These are phyloP conservation scores for Kurtzmaniella fragi DNA, from an alignment of 805 yeast species.

Conservation along the genomic window DNA sequence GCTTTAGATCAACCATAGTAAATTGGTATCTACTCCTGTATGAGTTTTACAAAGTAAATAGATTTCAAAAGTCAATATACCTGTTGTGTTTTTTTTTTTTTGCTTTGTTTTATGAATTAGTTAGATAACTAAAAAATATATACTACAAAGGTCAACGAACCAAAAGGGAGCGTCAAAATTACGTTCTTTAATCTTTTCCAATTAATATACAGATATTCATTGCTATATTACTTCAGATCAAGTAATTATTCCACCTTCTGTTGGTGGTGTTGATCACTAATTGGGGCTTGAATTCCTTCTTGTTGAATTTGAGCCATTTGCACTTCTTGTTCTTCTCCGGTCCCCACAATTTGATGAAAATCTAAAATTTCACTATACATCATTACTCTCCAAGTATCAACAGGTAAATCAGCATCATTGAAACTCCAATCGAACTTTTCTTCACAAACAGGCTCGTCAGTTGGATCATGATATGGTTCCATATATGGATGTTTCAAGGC, in stretches of 20 bases:
- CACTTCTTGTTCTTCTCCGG: constrained; percentile 15
- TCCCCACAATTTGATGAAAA: constrained; percentile 81
- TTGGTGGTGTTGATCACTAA: constrained; percentile 7
- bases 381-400: constrained; percentile 98
- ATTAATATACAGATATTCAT: not conserved
- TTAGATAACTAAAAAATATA: not conserved
- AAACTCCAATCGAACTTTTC: constrained; percentile 96
- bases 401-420: constrained; percentile 95
- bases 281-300: constrained; percentile 23
- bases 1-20: not conserved
- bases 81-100: not conserved
- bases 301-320: constrained; percentile 21
- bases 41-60: no score
- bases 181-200: not conserved
- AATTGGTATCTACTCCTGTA: not conserved
- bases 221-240: not conserved
- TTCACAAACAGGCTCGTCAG: constrained; percentile 93
- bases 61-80: no score
- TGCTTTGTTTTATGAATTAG: not conserved
- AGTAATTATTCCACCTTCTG: constrained; percentile 11
- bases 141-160: not conserved
- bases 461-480: constrained; percentile 94
- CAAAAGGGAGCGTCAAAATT: no score
- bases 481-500: constrained; percentile 87
- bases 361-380: constrained; percentile 96